Percentiles rank a stretch among this genome's conserved stretches.
phyloP scores from a whole-genome alignment of 2,329 filamentous ascomycete genomes.

The Lachnellula willkommii region DNA sequence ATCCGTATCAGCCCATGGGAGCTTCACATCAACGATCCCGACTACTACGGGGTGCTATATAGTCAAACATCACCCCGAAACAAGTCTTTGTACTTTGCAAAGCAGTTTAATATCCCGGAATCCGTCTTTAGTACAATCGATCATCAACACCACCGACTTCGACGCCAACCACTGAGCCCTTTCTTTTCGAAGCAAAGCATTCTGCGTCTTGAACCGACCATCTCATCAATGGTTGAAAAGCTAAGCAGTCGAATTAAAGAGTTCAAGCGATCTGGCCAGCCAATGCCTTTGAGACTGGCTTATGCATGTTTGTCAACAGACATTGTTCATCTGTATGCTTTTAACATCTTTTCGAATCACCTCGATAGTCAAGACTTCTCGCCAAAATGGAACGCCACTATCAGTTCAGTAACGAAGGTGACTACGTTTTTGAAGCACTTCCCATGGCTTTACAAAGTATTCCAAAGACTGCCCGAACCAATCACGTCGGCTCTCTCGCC shows the following conservation, averaged over 20 bases:
- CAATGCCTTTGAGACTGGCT: conserved; percentile 12
- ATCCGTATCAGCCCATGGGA: conserved; percentile 8
- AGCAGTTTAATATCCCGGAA: conserved; percentile 4
- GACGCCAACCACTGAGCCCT: conserved; percentile 20
- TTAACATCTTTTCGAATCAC: conserved; percentile 22
- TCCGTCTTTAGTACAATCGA: conserved; percentile 17
- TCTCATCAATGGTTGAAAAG: conserved; percentile 18
- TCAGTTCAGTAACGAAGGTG: conserved; percentile 9
- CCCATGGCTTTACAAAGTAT: conserved; percentile 13
- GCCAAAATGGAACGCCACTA: conserved; percentile 14
- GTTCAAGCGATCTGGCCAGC: conserved; percentile 14
- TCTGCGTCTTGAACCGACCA: conserved; percentile 15
- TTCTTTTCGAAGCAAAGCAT: conserved; percentile 24
- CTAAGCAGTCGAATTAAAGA: conserved; percentile 17
- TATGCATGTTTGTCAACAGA: conserved; percentile 24
- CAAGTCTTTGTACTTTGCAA: conserved; percentile 3
- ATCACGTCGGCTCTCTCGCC: conserved; percentile 2
- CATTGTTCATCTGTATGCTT: conserved; percentile 28
- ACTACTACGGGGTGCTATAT: conserved; percentile 3
- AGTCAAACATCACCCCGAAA: conserved; percentile 3
- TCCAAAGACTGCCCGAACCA: conserved; percentile 8
- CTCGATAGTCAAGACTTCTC: conserved; percentile 21
- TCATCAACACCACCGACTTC: conserved; percentile 20
- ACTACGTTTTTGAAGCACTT: conserved; percentile 19
- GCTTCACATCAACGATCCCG: conserved; percentile 8